Evolutionary conservation across 2,329 filamentous ascomycete species (phyloP), one percentile per base, ranked within the genome.

Genomic region (Claviceps sp.): DNA sequence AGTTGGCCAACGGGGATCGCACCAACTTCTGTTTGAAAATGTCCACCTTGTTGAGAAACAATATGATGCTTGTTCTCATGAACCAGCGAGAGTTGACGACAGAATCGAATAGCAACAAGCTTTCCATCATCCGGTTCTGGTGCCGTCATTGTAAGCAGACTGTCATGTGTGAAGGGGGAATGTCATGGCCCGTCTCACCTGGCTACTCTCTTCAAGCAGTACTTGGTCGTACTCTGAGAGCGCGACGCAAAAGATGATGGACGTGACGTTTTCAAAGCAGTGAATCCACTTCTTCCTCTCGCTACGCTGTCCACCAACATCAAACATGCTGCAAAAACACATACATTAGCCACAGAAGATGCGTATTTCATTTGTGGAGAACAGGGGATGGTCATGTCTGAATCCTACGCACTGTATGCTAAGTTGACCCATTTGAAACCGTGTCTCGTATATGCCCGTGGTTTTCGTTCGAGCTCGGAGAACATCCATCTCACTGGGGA

Each of bases 201-300:
- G 93, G 65, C 91, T 96, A 70, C 88, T 95, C 70, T 97, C 93
- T 70, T 98, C 93, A 42, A 98, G 75, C 51, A 98, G 74, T 5
- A 96, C 91, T 71, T 98, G 93, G 64, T 98, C 93, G 67, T 98
- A 98, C 70, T 98, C 93, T 73, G 90, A 97, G 60, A 98, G 73
- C 16, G 93, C 93, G 56, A 98, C 93, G 65, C 93, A 98, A 71
- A 98, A 98, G 60, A 98, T 98, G 68, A 98, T 98, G 4, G 93
- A 97, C 44, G 93, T 98, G 62, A 98, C 93, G 62, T 97, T 97
- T 69, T 98, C 93, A 68, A 98, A 98, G 73, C 93, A 98, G 72
- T 98, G 93, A 65, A 98, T 98, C 93, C 93, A 98, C 73, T 98
- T 98, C 76, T 98, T 98, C 56, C 93, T 81, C 71, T 98, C 93